Base-by-base conservation (phyloP, 2,329 filamentous ascomycete species). In the Fusarium sp. region DNA sequence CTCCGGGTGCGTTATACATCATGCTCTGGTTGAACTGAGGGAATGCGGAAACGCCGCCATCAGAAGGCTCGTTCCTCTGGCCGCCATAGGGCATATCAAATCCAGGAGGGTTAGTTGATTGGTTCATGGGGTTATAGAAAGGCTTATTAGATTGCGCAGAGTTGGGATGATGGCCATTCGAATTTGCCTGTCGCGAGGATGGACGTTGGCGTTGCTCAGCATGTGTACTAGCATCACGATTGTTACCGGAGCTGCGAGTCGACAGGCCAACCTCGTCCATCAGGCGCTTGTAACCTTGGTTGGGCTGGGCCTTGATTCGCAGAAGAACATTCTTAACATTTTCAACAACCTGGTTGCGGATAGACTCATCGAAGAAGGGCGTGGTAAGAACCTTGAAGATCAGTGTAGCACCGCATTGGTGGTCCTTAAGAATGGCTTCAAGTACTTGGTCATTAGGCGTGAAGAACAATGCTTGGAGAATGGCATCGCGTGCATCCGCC, bases 331-430 rank as follows among this genome's bases (percentile, higher is more conserved):
- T 94, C 80, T 96, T 94, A 58, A 99, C 94, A 66, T 95, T 98
- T 79, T 98, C 94, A 10, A 98, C 90, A 28, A 98, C 95, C 78
- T 98, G 94, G 51, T 89, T 87, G 54, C 96, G 93, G 80, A 98
- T 95, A 59, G 87, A 91, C 81, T 99, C 96, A 75, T 99, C 96
- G 74, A 98, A 95, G 88, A 98, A 98, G 0, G 96, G 96, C 13
- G 95, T 98, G 1, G 96, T 98, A 63, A 99, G 87, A 39, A 98
- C 95, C 87, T 99, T 99, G 90, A 98, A 99, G 79, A 99, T 98
- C 75, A 99, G 85, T 2, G 96, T 98, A 8, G 96, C 94, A 62
- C 96, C 96, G 75, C 95, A 98, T 53, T 93, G 91, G 79, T 97
- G 94, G 80, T 99, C 96, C 70, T 91, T 93, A 39, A 99, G 87